Evolutionary conservation across 768 basidiomycete genomes (phyloP), one percentile per base, ranked within the genome.

Genomic region (Rhodocollybia butyracea): DNA sequence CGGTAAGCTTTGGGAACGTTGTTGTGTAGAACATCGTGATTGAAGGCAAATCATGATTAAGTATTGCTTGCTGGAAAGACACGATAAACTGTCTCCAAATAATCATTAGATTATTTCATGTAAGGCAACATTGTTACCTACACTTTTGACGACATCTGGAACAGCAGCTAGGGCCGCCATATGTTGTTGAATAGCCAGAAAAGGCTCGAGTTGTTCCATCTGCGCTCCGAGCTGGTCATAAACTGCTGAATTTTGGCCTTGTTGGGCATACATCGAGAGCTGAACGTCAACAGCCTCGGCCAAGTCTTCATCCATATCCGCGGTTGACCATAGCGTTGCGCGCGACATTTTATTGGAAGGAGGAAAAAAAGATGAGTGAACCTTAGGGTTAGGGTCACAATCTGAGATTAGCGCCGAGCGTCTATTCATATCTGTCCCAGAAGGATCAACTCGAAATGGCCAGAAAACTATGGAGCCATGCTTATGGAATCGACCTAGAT

Each of bases 1-100:
- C 92, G 0, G 96, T 97, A 67, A 95, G 85, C 59, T 90, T 87
- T 72, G 94, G 96, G 95, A 95, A 99, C 5, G 94, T 94, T 48
- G 88, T 92, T 74, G 98, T 95, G 66, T 99, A 99, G 50, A 94
- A 92, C 21, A 88, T 79, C 4, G 91, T 92, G 61, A 99, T 96
- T 64, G 94, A 90, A 4, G 85, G 76, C 2, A 97, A 81, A 71
- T 98, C 96, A 68, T 95, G 94, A 41, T 93, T 85, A 48, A 89
- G 76, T 32, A 98, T 91, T 21, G 94, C 89, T 79, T 96, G 85
- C 66, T 96, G 91, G 70, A 98, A 97, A 63, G 92, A 91, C 5
- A 96, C 84, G 65, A 98, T 89, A 75, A 98, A 98, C 91, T 96
- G 58, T 19, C n/a, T n/a, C n/a, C n/a, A n/a, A 46, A 42, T 60